Base-by-base conservation (phyloP, 148 eudicot genomes). In the Hydrangea macrophylla region DNA sequence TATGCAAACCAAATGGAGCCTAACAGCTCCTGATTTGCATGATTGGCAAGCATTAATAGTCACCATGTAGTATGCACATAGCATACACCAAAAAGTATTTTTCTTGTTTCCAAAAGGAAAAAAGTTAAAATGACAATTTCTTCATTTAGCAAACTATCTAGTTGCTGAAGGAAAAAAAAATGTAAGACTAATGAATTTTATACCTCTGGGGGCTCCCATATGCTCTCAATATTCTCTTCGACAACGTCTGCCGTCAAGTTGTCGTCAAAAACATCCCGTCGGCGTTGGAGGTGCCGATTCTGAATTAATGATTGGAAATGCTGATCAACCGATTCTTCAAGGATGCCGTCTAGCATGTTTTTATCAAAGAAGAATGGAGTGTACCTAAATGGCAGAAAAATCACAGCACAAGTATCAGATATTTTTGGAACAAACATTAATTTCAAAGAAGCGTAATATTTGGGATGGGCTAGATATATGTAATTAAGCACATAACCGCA, bases 311-410 rank as follows among this genome's bases (percentile, higher is more conserved):
- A 60, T 66, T 86, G 80, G 71, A 93, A 93, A 75, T 93, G 96
- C 67, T 90, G 92, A 80, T 93, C 96, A 31, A 80, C 85, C 7
- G 98, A 90, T 70, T 93, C 98, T 78, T 93, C 96, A 68, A 93
- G 90, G 74, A 93, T 93, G 71, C 82, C 83, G 74, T 93, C 98
- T 60, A 93, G 80, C 78, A 85, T 78, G 60, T 70, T 79, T 82
- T 90, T 93, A 76, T 93, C 92, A 73, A 93, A 93, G 71, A 93
- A 93, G 72, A 84, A 93, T 11, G 98, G 98, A 64, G 98, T 90
- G 79, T 93, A 93, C 98, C 98, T 93, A 74, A n/a, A 27, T 23
- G 25, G 27, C 13, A 73, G 15, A 30, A 58, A 60, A 22, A 65
- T 25, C 3, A 40, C 31, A 58, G 3, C 17, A 32, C 40, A 56